These are phyloP conservation scores for Phaffomyces antillensis DNA, from an alignment of 805 yeast species.

Conservation along the genomic window DNA sequence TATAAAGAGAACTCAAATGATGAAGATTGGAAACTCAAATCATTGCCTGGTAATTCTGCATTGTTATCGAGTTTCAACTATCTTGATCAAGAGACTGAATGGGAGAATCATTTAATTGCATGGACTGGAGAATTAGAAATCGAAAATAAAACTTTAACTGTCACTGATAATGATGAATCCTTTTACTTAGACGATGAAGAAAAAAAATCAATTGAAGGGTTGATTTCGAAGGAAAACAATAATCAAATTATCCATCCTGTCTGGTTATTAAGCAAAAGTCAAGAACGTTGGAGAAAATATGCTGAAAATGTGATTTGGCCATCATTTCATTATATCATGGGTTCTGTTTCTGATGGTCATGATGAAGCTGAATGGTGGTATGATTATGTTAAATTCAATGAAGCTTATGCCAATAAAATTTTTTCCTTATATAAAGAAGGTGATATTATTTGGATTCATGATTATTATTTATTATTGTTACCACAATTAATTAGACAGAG, in stretches of 20 bases:
- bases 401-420: slow-evolving; percentile 78
- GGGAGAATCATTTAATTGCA: slow-evolving; percentile 85
- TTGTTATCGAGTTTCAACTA: slow-evolving; percentile 67
- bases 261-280: slow-evolving; percentile 78
- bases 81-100: slow-evolving; percentile 56
- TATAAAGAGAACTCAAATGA: slow-evolving; percentile 32
- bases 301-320: slow-evolving; percentile 95
- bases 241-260: slow-evolving; percentile 69
- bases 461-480: slow-evolving; percentile 81
- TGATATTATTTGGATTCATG: slow-evolving; percentile 91
- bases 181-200: slow-evolving; percentile 51
- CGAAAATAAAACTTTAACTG: slow-evolving; percentile 9
- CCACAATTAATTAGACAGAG: slow-evolving; percentile 75
- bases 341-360: slow-evolving; percentile 60
- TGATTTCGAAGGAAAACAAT: slow-evolving; percentile 39
- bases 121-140: slow-evolving; percentile 86
- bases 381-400: slow-evolving; percentile 86
- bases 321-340: slow-evolving; percentile 85
- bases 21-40: slow-evolving; percentile 38
- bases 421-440: slow-evolving; percentile 74
- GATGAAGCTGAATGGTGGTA: slow-evolving; percentile 76
- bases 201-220: slow-evolving; percentile 40
- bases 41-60: slow-evolving; percentile 78
- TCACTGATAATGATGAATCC: slow-evolving; percentile 40
- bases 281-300: slow-evolving; percentile 77